A percentile compares a stretch with the other conserved stretches of the same genome.
Evolutionary conservation across 2,329 filamentous ascomycete genomes (phyloP).

Genomic region (Malbranchea cinnamomea): DNA sequence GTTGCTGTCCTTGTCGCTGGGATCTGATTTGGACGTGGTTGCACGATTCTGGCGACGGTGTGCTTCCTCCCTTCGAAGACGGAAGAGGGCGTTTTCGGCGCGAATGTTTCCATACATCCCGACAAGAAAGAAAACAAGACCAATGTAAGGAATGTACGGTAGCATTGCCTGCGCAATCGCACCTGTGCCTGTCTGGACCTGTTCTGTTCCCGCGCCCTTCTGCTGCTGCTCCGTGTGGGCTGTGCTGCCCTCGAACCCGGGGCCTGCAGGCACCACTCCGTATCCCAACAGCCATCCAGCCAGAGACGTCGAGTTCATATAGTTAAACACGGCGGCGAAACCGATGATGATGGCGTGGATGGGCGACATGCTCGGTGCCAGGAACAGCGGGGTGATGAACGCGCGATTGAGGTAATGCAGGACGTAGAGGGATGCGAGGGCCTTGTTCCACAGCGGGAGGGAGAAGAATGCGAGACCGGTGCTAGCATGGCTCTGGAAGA

Average conservation of each 20-base stretch:
- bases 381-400: constrained; percentile 60
- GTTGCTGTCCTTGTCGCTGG: constrained; percentile 22
- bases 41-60: constrained; percentile 37
- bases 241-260: constrained; percentile 8
- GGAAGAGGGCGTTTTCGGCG: constrained; percentile 78
- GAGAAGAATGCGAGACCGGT: constrained; percentile 15
- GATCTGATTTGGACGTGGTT: constrained; percentile 18
- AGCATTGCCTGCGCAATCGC: constrained; percentile 29
- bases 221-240: constrained; percentile 4
- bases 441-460: constrained; percentile 22
- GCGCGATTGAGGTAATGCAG: constrained; percentile 89
- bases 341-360: constrained; percentile 57
- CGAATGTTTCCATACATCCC: constrained; percentile 70
- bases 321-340: constrained; percentile 56
- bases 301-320: constrained; percentile 63
- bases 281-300: constrained; percentile 74
- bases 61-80: constrained; percentile 61
- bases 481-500: constrained; percentile 29
- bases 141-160: constrained; percentile 37
- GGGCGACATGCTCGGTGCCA: constrained; percentile 83
- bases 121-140: constrained; percentile 59
- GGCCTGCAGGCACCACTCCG: constrained; percentile 33
- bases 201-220: constrained; percentile 10
- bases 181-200: constrained; percentile 33
- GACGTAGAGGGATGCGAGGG: constrained; percentile 35